phyloP scores from a whole-genome alignment of 1,284 basidiomycete genomes.

The Ganoderma leucocontextum region DNA sequence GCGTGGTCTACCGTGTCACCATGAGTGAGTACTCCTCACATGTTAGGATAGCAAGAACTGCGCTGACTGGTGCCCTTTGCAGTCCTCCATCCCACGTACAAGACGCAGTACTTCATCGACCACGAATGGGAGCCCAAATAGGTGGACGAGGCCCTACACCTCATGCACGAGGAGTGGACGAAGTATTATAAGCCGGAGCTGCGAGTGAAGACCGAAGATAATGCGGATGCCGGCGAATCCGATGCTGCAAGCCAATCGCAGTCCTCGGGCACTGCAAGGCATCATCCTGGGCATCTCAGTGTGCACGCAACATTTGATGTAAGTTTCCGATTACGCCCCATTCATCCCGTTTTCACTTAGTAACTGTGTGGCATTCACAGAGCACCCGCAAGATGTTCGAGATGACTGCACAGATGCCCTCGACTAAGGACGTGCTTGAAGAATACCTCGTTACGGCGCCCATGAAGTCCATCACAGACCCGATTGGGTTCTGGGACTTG shows the following conservation, averaged over 20 bases:
- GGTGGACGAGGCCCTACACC: neutral
- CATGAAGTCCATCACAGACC: neutral
- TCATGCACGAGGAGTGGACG: too few relatives aligned
- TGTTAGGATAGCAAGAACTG: too few relatives aligned
- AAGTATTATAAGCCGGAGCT: neutral
- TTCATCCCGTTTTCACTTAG: too few relatives aligned
- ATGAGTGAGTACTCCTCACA: neutral
- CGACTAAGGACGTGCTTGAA: neutral
- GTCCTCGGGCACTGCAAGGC: too few relatives aligned
- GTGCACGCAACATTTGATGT: neutral
- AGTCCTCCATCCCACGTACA: neutral
- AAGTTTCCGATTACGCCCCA: too few relatives aligned
- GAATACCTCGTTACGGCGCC: neutral
- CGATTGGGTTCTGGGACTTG: neutral
- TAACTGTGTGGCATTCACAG: neutral
- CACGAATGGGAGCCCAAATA: neutral
- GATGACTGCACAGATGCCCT: neutral
- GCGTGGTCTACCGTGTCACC: neutral
- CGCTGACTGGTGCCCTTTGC: too few relatives aligned
- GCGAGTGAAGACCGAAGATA: too few relatives aligned
- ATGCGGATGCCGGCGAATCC: too few relatives aligned
- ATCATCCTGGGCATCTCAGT: neutral
- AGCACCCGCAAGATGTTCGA: neutral
- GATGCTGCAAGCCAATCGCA: too few relatives aligned
- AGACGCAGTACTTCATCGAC: neutral